Evolutionary conservation across 2,329 filamentous ascomycete genomes (phyloP).

Genomic region (Pseudogymnoascus sp.): DNA sequence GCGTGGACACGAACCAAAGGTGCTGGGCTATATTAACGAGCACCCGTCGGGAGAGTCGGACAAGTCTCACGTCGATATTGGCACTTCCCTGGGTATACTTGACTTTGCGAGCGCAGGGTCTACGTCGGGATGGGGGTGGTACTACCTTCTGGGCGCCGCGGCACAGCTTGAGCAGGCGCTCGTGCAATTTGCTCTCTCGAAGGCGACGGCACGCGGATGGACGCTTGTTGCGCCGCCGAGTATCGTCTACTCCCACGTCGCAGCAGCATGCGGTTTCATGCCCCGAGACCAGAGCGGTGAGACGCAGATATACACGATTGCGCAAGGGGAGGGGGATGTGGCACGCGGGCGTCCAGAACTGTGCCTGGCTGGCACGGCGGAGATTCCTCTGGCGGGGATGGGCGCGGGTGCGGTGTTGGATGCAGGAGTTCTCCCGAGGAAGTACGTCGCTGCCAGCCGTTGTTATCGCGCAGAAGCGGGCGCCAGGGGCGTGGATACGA

Average conservation of each 20-base stretch:
- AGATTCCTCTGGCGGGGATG: conserved; percentile 91
- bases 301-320: conserved; percentile 80
- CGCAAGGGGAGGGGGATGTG: conserved; percentile 56
- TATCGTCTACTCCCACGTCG: conserved; percentile 87
- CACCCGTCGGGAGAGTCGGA: conserved; percentile 48
- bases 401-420: conserved; percentile 66
- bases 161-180: conserved; percentile 93
- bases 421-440: conserved; percentile 61
- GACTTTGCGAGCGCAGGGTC: conserved; percentile 77
- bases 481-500: conserved; percentile 79
- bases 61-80: conserved; percentile 74
- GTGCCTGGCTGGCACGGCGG: conserved; percentile 78
- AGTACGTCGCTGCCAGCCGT: conserved; percentile 76
- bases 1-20: conserved; percentile 52
- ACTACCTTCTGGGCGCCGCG: conserved; percentile 86
- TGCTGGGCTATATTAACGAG: conserved; percentile 74
- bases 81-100: conserved; percentile 75
- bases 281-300: conserved; percentile 85
- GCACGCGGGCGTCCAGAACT: conserved; percentile 58
- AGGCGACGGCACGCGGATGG: conserved; percentile 70
- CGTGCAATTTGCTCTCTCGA: conserved; percentile 72
- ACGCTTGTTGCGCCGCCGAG: conserved; percentile 74
- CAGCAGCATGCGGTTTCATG: conserved; percentile 86
- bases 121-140: conserved; percentile 96
- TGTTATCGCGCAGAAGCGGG: conserved; percentile 95